These are phyloP conservation scores for Exidia glandulosa DNA, from an alignment of 768 basidiomycete species.

Conservation along the genomic window DNA sequence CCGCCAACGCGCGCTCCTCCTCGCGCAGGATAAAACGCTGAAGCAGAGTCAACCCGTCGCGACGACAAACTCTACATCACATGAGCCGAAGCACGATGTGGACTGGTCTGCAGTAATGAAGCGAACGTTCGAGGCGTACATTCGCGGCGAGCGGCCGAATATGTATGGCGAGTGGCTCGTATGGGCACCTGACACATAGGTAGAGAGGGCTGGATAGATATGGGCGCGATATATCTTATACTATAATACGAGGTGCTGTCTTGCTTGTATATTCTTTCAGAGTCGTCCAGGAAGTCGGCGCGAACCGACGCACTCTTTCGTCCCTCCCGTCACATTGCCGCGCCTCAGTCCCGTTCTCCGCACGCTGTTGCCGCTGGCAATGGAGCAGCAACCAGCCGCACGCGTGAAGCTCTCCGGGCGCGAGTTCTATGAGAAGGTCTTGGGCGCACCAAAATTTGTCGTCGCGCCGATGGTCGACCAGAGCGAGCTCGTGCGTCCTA, in stretches of 20 bases:
- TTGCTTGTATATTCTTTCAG: background rate
- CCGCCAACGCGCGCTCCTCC: slow-evolving; percentile 1
- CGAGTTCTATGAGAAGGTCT: slow-evolving; percentile 67
- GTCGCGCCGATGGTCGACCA: slow-evolving; percentile 99
- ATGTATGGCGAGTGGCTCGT: slow-evolving; percentile 33
- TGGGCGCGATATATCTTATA: background rate
- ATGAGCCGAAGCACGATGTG: slow-evolving; percentile 15
- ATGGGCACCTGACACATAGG: slow-evolving; percentile 12
- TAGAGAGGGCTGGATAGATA: background rate
- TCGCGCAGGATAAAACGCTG: background rate
- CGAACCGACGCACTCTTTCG: background rate
- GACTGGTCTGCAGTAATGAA: slow-evolving; percentile 35
- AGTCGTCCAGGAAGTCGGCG: background rate
- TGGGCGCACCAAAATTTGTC: slow-evolving; percentile 79
- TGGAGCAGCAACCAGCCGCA: background rate
- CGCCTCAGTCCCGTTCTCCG: background rate
- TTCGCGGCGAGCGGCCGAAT: slow-evolving; percentile 33
- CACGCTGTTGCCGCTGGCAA: background rate
- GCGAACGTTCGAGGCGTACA: slow-evolving; percentile 34
- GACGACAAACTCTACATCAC: background rate
- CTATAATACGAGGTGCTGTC: background rate
- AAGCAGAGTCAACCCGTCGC: background rate
- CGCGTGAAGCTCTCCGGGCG: slow-evolving; percentile 54
- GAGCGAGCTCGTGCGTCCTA: slow-evolving; percentile 86
- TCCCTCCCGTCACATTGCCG: background rate